phyloP scores from a whole-genome alignment of 495 filamentous ascomycete species.

The Terfezia claveryi region DNA sequence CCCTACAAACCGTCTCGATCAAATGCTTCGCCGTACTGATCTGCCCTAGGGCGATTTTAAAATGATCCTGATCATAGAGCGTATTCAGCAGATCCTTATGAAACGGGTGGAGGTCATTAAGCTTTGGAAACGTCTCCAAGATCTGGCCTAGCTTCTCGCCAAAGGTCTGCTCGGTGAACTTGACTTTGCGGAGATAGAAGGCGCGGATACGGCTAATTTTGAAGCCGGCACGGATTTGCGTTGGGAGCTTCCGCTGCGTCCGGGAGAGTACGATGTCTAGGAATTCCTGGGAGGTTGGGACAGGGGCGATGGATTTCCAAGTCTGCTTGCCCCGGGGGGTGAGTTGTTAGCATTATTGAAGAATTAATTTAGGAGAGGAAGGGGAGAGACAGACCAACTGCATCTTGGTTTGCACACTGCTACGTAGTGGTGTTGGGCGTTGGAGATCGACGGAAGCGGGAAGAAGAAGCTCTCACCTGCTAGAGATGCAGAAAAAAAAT shows the following conservation, averaged over 20 bases:
- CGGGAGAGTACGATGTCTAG: constrained; percentile 87
- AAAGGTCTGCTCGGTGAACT: constrained; percentile 96
- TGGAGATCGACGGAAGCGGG: too few species aligned
- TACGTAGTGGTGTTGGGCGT: too few species aligned
- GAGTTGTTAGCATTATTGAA: too few species aligned
- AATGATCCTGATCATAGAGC: constrained; percentile 92
- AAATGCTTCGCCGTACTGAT: constrained; percentile 87
- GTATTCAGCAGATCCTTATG: constrained; percentile 73
- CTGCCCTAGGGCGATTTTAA: constrained; percentile 87
- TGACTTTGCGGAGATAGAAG: constrained; percentile 96
- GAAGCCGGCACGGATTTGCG: constrained; percentile 88
- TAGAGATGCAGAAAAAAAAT: too few species aligned
- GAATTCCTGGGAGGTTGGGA: constrained; percentile 86
- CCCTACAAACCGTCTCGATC: constrained; percentile 83
- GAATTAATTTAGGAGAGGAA: too few species aligned
- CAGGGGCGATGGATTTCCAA: constrained; percentile 55
- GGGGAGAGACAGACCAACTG: neutral
- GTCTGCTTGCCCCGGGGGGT: constrained; percentile 13
- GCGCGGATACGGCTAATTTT: constrained; percentile 87
- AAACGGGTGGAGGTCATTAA: constrained; percentile 93
- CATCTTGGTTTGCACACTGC: neutral
- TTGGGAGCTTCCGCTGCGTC: constrained; percentile 84
- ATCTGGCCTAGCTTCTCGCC: constrained; percentile 76
- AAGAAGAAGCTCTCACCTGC: too few species aligned
- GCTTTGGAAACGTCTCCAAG: constrained; percentile 77